Conservation (phyloP, 768 basidiomycete genomes). For the Leccinum arenicola region DNA sequence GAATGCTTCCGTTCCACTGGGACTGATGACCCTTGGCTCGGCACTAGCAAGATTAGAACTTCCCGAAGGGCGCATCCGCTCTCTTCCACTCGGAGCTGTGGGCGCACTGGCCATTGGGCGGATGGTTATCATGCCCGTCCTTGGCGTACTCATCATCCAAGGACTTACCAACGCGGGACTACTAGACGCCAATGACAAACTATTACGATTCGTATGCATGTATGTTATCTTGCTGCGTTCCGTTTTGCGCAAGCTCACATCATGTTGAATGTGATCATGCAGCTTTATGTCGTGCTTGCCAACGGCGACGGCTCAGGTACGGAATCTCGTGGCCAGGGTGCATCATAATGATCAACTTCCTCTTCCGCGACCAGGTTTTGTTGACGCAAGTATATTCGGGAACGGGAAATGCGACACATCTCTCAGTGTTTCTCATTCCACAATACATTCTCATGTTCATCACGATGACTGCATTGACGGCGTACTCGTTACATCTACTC, state of each 20-base stretch:
- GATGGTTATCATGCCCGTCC: constrained; percentile 54
- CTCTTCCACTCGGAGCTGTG: constrained; percentile 53
- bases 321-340: not conserved
- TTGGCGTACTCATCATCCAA: constrained; percentile 58
- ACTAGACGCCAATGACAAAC: constrained; percentile 50
- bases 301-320: constrained; percentile 57
- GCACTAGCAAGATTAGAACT: constrained; percentile 58
- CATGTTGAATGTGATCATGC: not conserved
- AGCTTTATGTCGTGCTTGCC: constrained; percentile 63
- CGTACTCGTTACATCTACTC: constrained; percentile 35
- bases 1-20: constrained; percentile 60
- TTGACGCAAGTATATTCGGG: constrained; percentile 67
- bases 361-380: constrained; percentile 41
- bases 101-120: constrained; percentile 49
- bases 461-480: constrained; percentile 37
- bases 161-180: constrained; percentile 47
- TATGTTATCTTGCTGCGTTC: constrained; percentile 33
- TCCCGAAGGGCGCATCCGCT: constrained; percentile 43
- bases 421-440: constrained; percentile 62
- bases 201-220: constrained; percentile 69
- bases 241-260: not conserved
- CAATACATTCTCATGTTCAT: constrained; percentile 44
- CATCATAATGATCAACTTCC: not conserved
- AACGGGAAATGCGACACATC: constrained; percentile 59
- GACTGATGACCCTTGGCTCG: constrained; percentile 59